Evolutionary conservation across 768 basidiomycete species (phyloP).

Genomic region (Harrya chromipes): DNA sequence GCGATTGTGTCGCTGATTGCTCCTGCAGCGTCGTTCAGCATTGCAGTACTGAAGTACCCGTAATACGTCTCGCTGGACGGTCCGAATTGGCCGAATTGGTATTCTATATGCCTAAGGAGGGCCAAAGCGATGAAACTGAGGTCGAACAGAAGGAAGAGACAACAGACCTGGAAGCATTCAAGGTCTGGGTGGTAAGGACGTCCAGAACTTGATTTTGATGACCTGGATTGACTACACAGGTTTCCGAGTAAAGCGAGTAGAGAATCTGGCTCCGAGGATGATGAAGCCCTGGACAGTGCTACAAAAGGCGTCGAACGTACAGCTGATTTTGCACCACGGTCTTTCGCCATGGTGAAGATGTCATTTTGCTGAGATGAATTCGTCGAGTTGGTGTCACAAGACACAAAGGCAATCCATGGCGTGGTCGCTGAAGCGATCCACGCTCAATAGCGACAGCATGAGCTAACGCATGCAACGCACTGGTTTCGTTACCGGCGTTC

Average conservation of each 20-base stretch:
- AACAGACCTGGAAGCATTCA: slow-evolving; percentile 53
- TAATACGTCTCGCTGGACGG: slow-evolving; percentile 50
- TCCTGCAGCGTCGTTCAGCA: slow-evolving; percentile 52
- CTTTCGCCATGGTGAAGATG: slow-evolving; percentile 77
- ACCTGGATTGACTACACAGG: slow-evolving; percentile 72
- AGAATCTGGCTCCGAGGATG: slow-evolving; percentile 49
- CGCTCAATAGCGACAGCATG: slow-evolving; percentile 9
- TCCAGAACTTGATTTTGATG: slow-evolving; percentile 72
- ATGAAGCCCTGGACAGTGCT: not conserved
- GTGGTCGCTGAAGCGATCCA: slow-evolving; percentile 50
- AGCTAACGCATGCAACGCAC: slow-evolving; percentile 42
- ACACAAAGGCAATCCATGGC: slow-evolving; percentile 89
- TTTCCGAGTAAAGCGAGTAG: slow-evolving; percentile 68
- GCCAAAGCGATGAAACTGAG: not conserved
- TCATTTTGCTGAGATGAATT: slow-evolving; percentile 57
- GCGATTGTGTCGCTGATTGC: slow-evolving; percentile 43
- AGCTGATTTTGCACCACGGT: slow-evolving; percentile 77
- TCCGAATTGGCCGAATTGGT: slow-evolving; percentile 61
- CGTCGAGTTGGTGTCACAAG: slow-evolving; percentile 78
- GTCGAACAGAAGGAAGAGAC: not conserved
- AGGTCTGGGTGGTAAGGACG: slow-evolving; percentile 70
- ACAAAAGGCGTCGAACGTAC: slow-evolving; percentile 39
- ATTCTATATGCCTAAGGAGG: slow-evolving; percentile 43
- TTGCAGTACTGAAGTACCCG: slow-evolving; percentile 55
- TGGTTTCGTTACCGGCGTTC: slow-evolving; percentile 42